These are phyloP conservation scores for Cantharellus anzutake DNA, from an alignment of 768 basidiomycete genomes.

Conservation along the genomic window DNA sequence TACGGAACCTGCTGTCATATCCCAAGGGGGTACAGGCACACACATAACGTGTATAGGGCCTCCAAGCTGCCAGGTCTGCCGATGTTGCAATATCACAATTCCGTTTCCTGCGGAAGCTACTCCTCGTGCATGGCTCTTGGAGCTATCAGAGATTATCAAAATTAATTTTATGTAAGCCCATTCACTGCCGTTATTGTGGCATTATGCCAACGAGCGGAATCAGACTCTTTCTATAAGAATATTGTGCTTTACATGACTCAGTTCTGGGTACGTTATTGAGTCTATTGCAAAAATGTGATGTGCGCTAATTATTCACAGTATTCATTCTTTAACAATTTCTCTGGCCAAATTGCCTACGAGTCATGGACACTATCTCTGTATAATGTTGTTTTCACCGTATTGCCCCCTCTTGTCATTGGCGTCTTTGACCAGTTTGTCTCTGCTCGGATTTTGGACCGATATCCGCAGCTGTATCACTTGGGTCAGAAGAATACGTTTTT, in stretches of 20 bases:
- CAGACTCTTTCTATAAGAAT: conserved; percentile 98
- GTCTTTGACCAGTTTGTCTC: conserved; percentile 98
- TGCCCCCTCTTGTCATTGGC: conserved; percentile 93
- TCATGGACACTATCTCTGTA: conserved; percentile 97
- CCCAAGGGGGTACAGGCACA: conserved; percentile 1
- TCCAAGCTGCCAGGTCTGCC: conserved; percentile 95
- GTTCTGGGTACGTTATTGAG: conserved; percentile 60
- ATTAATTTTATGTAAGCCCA: conserved; percentile 76
- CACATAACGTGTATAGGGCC: conserved; percentile 32
- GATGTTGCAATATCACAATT: conserved; percentile 98
- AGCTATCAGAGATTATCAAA: conserved; percentile 92
- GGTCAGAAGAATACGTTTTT: conserved; percentile 93
- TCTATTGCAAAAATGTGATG: not conserved
- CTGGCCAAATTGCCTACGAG: conserved; percentile 95
- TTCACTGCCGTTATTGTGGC: not conserved
- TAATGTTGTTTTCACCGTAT: conserved; percentile 88
- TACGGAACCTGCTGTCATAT: conserved; percentile 13
- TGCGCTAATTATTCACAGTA: conserved; percentile 30
- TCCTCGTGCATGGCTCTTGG: conserved; percentile 97
- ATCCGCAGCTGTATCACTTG: conserved; percentile 87
- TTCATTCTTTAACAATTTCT: conserved; percentile 99
- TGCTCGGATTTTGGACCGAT: conserved; percentile 87
- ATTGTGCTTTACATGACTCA: conserved; percentile 96
- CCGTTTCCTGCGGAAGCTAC: conserved; percentile 79
- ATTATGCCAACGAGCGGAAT: not conserved